Base-by-base conservation (phyloP, 2,329 filamentous ascomycete genomes). In the Colletotrichum sansevieriae region DNA sequence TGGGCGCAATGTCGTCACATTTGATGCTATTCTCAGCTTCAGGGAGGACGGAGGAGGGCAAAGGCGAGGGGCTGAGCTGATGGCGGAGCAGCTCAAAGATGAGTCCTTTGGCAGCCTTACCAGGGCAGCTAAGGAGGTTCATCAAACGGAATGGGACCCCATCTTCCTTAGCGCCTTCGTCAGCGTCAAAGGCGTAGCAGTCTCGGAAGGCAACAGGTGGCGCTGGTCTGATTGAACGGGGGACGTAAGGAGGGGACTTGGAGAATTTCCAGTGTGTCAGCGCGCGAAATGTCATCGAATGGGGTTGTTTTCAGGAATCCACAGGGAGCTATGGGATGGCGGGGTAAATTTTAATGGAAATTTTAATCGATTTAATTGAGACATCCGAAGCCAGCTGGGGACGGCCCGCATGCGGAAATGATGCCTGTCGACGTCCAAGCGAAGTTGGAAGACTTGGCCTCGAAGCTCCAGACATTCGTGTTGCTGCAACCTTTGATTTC, bases 341-440 rank as follows among this genome's bases (percentile, higher is more conserved):
- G 63, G 66, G 66, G 66, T 69, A 66, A 56, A 57, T 56, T 68
- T 35, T 20, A 43, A 46, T 51, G 64, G 25, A 52, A 68, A 68
- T 44, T 69, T 51, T 9, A 61, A 43, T 44, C 60, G 63, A 61
- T 69, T 20, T 66, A 69, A 65, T 61, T 66, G 66, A 69, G 56
- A 69, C 66, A 69, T 35, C 55, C 49, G 60, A 35, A 39, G 41
- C 41, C 49, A 51, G 12, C 37, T 66, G 66, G 49, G 59, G 49
- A 49, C 66, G 66, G 66, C 66, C 63, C 63, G 63, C 66, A 20
- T 37, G 18, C 56, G 18, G 49, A 69, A 61, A 66, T 61, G 55
- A 66, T 69, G 55, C 55, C 51, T 25, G 56, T 44, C 47, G 37
- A 20, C 7, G 33, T 41, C 47, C 39, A 59, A 37, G 52, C 60